Evolutionary conservation across 2,329 filamentous ascomycete genomes (phyloP).

Genomic region (Aspergillus sp.): DNA sequence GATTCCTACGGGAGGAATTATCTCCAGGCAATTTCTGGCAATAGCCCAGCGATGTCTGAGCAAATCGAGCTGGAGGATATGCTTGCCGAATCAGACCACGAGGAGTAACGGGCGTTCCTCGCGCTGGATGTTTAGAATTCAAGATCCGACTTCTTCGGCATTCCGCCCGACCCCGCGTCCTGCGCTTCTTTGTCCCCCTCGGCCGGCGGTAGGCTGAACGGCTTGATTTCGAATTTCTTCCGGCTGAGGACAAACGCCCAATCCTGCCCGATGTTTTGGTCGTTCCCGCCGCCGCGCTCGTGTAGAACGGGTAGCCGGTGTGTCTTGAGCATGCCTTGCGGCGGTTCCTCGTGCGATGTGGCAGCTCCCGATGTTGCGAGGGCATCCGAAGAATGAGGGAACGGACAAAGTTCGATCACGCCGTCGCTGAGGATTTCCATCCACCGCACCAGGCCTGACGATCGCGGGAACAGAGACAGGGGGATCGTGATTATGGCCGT

Average conservation of each 20-base stretch:
- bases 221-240: constrained; percentile 73
- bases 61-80: constrained; percentile 56
- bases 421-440: constrained; percentile 77
- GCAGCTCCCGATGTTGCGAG: constrained; percentile 45
- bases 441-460: constrained; percentile 69
- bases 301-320: constrained; percentile 77
- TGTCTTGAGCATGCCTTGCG: constrained; percentile 76
- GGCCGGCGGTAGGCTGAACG: constrained; percentile 79
- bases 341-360: constrained; percentile 58
- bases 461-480: constrained; percentile 67
- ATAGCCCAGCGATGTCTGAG: constrained; percentile 47
- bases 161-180: constrained; percentile 35
- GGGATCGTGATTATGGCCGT: constrained; percentile 70
- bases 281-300: constrained; percentile 74
- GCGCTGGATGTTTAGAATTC: constrained; percentile 51
- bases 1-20: constrained; percentile 48
- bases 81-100: constrained; percentile 37
- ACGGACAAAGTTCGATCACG: constrained; percentile 73
- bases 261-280: constrained; percentile 65
- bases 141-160: constrained; percentile 57
- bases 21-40: constrained; percentile 47
- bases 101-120: constrained; percentile 16
- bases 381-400: constrained; percentile 50
- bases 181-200: constrained; percentile 63
- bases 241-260: constrained; percentile 83